Percentiles rank a stretch among this genome's conserved stretches.
Evolutionary conservation across 176 grass and related monocot genomes (phyloP).

Genomic region (Elaeis guineensis): DNA sequence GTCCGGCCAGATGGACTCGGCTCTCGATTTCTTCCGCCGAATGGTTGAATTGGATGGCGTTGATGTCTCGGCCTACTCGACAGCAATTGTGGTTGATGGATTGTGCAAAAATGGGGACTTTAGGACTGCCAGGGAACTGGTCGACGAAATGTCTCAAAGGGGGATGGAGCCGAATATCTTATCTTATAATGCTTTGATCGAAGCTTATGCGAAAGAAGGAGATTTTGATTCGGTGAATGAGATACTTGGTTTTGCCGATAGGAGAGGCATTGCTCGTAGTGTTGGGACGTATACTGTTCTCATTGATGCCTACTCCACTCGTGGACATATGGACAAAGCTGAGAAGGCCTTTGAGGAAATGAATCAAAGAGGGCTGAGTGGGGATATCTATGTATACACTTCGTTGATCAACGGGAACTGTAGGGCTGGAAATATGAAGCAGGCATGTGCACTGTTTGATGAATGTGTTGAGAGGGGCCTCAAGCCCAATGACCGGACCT

Average conservation of each 20-base stretch:
- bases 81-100: slow-evolving; percentile 33
- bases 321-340: slow-evolving; percentile 31
- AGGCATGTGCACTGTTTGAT: slow-evolving; percentile 61
- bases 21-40: slow-evolving; percentile 29
- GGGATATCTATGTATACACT: slow-evolving; percentile 59
- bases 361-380: slow-evolving; percentile 28
- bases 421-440: slow-evolving; percentile 51
- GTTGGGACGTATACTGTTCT: slow-evolving; percentile 58
- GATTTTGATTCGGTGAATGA: slow-evolving; percentile 22
- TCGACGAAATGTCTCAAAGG: slow-evolving; percentile 49
- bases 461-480: slow-evolving; percentile 48
- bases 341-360: slow-evolving; percentile 44
- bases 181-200: slow-evolving; percentile 69
- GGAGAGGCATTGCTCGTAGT: slow-evolving; percentile 21
- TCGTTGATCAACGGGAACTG: slow-evolving; percentile 50
- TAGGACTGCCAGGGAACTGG: slow-evolving; percentile 23
- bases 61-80: slow-evolving; percentile 34
- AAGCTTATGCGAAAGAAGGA: slow-evolving; percentile 31
- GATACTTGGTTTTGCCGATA: slow-evolving; percentile 28
- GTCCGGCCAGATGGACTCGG: slow-evolving; percentile 29
- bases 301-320: slow-evolving; percentile 19
- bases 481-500: slow-evolving; percentile 43
- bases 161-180: slow-evolving; percentile 35
- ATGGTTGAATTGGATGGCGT: slow-evolving; percentile 19
- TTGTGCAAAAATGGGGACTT: slow-evolving; percentile 51